Percentiles rank a stretch among this genome's conserved stretches.
These are phyloP conservation scores for Blastobotrys americana DNA, from an alignment of 805 yeast species.

Conservation along the genomic window DNA sequence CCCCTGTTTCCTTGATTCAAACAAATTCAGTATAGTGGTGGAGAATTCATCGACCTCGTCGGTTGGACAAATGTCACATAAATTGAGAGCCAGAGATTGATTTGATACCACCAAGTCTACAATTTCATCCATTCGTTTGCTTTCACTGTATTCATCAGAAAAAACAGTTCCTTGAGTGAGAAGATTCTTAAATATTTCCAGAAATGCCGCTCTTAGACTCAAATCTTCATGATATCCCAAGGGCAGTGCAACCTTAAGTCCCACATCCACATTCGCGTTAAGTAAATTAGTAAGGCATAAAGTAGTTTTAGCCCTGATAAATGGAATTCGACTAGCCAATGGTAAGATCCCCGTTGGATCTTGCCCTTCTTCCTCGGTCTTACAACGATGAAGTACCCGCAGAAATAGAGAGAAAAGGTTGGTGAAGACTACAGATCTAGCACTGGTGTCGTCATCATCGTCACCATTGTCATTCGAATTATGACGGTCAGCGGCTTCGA, in stretches of 20 bases:
- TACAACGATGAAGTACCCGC: constrained; percentile 38
- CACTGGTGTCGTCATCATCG: constrained; percentile 6
- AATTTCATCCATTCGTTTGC: constrained; percentile 19
- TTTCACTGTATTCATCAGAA: constrained; percentile 18
- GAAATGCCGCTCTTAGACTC: constrained; percentile 61
- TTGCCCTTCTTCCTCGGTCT: constrained; percentile 21
- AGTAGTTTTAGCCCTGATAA: constrained; percentile 54
- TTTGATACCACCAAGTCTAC: constrained; percentile 14
- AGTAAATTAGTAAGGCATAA: constrained; percentile 60
- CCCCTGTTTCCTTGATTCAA: constrained; percentile 34
- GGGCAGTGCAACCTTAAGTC: constrained; percentile 67
- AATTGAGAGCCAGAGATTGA: constrained; percentile 39
- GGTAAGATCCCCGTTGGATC: constrained; percentile 5
- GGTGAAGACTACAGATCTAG: constrained; percentile 39
- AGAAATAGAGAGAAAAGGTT: constrained; percentile 42
- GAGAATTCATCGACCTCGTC: constrained; percentile 67
- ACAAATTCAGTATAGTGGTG: constrained; percentile 51
- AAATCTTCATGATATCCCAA: constrained; percentile 66
- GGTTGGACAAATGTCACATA: constrained; percentile 57
- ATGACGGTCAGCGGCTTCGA: constrained; percentile 27
- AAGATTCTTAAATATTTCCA: constrained; percentile 71
- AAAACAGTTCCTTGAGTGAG: constrained; percentile 32
- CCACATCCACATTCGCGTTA: constrained; percentile 67
- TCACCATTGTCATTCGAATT: too few species aligned
- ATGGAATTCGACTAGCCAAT: constrained; percentile 15